phyloP scores from a whole-genome alignment of 2,329 filamentous ascomycete species.

The Chrysosporium keratinophilum region DNA sequence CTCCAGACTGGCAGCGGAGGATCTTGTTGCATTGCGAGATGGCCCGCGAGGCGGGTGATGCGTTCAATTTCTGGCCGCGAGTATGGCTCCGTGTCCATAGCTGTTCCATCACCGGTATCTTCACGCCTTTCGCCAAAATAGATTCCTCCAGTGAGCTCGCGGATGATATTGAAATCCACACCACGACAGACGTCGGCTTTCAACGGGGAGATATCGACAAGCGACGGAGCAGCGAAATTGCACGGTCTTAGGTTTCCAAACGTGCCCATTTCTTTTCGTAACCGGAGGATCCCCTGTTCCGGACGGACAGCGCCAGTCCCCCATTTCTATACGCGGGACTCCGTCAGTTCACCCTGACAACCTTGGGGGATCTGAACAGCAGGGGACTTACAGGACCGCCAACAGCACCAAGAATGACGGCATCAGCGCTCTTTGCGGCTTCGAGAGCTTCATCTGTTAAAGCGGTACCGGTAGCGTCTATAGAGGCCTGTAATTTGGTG shows the following conservation, averaged over 20 bases:
- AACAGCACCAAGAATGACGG: constrained; percentile 84
- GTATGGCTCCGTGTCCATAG: constrained; percentile 81
- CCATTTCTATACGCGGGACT: constrained; percentile 50
- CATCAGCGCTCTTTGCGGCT: constrained; percentile 76
- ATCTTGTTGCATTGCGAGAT: constrained; percentile 60
- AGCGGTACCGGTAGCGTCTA: constrained; percentile 66
- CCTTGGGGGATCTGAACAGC: not conserved
- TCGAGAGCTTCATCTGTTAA: constrained; percentile 73
- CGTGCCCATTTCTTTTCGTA: constrained; percentile 86
- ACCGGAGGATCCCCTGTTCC: constrained; percentile 79
- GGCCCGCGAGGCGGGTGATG: constrained; percentile 68
- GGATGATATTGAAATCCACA: constrained; percentile 84
- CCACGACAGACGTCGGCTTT: constrained; percentile 76
- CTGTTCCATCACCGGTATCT: constrained; percentile 57
- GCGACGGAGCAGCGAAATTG: constrained; percentile 81
- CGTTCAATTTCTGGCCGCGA: constrained; percentile 76
- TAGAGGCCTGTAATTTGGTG: constrained; percentile 57
- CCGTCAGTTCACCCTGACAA: not conserved
- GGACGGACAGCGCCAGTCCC: constrained; percentile 78
- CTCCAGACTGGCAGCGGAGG: constrained; percentile 43
- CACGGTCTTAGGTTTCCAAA: constrained; percentile 95
- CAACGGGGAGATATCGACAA: constrained; percentile 75
- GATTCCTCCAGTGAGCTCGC: constrained; percentile 84
- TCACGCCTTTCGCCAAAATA: constrained; percentile 90
- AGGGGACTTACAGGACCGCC: constrained; percentile 62